Base-by-base conservation (phyloP, 257 asterid species). In the Solanum verrucosum region DNA sequence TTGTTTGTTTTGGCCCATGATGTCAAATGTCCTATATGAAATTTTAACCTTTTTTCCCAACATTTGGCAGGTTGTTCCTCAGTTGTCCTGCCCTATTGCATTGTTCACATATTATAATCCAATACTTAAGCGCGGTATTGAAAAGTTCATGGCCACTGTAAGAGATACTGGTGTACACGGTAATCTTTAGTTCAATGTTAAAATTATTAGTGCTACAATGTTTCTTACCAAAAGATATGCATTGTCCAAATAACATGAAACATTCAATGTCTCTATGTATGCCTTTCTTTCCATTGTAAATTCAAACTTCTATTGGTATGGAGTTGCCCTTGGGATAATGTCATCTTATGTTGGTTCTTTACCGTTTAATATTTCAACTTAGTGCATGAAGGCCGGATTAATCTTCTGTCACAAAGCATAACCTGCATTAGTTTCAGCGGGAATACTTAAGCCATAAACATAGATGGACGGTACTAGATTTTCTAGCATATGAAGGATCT, bases 101-200 rank as follows among this genome's bases (percentile, higher is more conserved):
- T 56, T 96, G 14, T 96, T 96, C 94, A 87, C 98, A 12, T 96
- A 96, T 92, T 96, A 96, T 90, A 96, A 96, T 86, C 99, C 99
- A 65, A 95, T 96, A 91, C 97, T 96, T 86, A 95, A 95, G 91
- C 95, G 98, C 73, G 99, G 99, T 2, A 87, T 90, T 83, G 98
- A 91, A 52, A 91, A 93, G 85, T 96, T 96, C 94, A 95, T 96
- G 99, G 91, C 77, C 89, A 95, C 93, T 79, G 92, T 94, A 87
- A 90, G 93, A 86, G 98, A 95, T 87, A 89, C 93, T 31, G 98
- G 98, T 86, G 83, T 96, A 89, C 98, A 92, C 77, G 99, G 99
- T 96, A 93, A 90, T 87, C 68, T 88, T 75, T 46, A 20, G 38
- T 79, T 79, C 20, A 33, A 44, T 46, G 68, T 46, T 81, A 10